Percentiles rank a stretch among this genome's conserved stretches.
Conservation (phyloP, 2,329 filamentous ascomycete genomes). For the Hymenoscyphus fructigenus region DNA sequence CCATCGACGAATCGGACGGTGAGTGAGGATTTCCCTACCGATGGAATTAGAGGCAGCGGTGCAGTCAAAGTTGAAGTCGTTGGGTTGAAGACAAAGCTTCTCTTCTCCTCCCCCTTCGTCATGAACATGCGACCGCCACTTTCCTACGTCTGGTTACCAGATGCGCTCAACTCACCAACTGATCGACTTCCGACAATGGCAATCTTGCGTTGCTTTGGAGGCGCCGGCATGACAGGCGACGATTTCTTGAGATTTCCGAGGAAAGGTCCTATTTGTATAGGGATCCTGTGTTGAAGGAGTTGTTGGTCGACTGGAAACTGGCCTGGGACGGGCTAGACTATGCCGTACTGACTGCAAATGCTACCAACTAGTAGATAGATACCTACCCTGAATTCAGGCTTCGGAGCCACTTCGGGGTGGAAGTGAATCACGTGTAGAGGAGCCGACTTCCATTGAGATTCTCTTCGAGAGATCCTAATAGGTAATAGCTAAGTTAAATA, state of each 20-base stretch:
- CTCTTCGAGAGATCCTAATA: too few species aligned
- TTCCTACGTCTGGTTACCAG: background rate
- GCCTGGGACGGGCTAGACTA: background rate
- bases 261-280: background rate
- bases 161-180: constrained; percentile 64
- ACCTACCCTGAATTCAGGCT: background rate
- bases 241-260: background rate
- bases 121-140: constrained; percentile 1
- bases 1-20: constrained; percentile 97
- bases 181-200: constrained; percentile 94
- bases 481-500: too few species aligned
- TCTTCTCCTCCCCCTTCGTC: background rate
- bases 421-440: too few species aligned
- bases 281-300: background rate
- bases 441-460: too few species aligned
- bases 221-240: constrained; percentile 27
- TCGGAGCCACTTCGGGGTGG: background rate
- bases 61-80: background rate
- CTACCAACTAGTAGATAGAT: background rate
- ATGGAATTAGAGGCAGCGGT: background rate
- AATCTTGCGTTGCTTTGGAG: constrained; percentile 84
- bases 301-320: background rate
- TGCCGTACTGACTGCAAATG: too few species aligned
- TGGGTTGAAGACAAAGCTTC: background rate
- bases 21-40: constrained; percentile 91